Evolutionary conservation across 805 yeast genomes (phyloP).

Genomic region (Phaffomyces opuntiae): DNA sequence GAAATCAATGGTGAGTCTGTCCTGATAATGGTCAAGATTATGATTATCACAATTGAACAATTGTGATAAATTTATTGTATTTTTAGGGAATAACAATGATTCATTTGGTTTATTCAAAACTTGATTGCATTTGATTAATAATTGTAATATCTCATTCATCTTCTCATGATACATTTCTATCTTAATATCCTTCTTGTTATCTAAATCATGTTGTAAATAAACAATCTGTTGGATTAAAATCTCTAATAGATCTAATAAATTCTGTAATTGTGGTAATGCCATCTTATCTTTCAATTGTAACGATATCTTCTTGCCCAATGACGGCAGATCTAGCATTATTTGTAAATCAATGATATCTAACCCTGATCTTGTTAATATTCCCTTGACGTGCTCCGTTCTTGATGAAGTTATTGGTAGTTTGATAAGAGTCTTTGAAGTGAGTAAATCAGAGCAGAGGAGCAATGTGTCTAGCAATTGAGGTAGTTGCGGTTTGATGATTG

Average conservation of each 20-base stretch:
- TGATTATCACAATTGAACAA: slow-evolving; percentile 30
- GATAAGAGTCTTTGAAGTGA: slow-evolving; percentile 34
- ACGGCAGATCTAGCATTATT: slow-evolving; percentile 30
- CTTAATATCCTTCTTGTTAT: slow-evolving; percentile 8
- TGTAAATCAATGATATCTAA: slow-evolving; percentile 44
- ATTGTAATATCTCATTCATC: slow-evolving; percentile 18
- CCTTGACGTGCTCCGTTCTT: slow-evolving; percentile 52
- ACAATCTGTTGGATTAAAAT: slow-evolving; percentile 14
- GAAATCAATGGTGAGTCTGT: slow-evolving; percentile 45
- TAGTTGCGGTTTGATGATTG: slow-evolving; percentile 40
- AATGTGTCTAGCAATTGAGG: slow-evolving; percentile 41
- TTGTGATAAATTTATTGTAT: slow-evolving; percentile 31
- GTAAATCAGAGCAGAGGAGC: slow-evolving; percentile 31
- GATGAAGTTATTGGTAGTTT: slow-evolving; percentile 52
- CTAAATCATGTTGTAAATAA: slow-evolving; percentile 30
- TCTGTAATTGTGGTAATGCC: slow-evolving; percentile 36
- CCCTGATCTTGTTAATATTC: slow-evolving; percentile 51
- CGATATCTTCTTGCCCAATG: slow-evolving; percentile 34
- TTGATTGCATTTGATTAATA: slow-evolving; percentile 25
- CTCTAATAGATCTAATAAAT: slow-evolving; percentile 26
- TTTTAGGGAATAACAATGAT: slow-evolving; percentile 49
- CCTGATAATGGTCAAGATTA: slow-evolving; percentile 26
- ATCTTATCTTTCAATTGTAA: slow-evolving; percentile 32
- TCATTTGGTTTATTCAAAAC: slow-evolving; percentile 47
- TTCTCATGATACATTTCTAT: slow-evolving; percentile 7